Evolutionary conservation across 331 rosid species (phyloP).

Genomic region (Ulmus americana): DNA sequence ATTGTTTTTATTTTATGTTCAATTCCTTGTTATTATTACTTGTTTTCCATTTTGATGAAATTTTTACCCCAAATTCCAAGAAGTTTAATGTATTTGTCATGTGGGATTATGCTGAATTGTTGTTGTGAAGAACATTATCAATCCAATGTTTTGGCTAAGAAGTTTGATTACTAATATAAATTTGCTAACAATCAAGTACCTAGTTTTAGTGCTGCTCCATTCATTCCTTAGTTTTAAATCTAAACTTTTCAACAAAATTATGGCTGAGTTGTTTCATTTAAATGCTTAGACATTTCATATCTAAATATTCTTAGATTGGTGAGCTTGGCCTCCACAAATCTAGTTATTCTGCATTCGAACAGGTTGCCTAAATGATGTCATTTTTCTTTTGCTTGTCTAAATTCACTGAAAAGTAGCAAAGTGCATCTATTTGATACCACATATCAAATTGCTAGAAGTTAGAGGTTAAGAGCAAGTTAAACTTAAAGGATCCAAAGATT

Average conservation of each 20-base stretch:
- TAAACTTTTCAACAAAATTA: not conserved
- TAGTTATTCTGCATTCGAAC: not conserved
- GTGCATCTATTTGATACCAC: not conserved
- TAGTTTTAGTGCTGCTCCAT: not conserved
- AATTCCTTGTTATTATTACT: not conserved
- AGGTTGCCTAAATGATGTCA: not conserved
- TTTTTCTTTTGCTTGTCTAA: not conserved
- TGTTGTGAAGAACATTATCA: not conserved
- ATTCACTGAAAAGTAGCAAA: not conserved
- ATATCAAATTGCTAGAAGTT: not conserved
- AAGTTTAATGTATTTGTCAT: not conserved
- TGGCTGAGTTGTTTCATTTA: not conserved
- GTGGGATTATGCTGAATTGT: not conserved
- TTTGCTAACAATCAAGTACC: not conserved
- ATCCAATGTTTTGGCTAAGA: not conserved
- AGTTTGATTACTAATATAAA: not conserved
- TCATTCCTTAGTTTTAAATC: not conserved
- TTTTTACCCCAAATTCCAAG: not conserved
- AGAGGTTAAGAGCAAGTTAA: conserved; percentile 5
- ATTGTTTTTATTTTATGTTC: not conserved
- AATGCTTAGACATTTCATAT: not conserved
- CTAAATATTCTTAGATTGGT: not conserved
- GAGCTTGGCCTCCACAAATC: not conserved
- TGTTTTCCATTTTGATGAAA: not conserved
- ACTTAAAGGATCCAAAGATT: not conserved